Conservation (phyloP, 768 basidiomycete species). For the Asterophora lycoperdoides region DNA sequence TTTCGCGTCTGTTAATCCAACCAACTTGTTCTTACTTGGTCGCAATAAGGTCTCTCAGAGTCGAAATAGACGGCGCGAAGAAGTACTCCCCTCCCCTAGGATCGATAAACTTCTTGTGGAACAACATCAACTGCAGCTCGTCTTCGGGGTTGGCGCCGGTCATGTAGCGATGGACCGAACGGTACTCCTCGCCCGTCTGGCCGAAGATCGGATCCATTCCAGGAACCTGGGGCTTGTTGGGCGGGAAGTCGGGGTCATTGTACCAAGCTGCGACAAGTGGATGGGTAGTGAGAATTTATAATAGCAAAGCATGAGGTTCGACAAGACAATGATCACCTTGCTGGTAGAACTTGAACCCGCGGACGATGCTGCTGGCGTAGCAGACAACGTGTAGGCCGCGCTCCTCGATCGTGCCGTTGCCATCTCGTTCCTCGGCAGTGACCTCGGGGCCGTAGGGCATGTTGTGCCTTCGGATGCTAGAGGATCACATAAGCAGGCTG, state of each 20-base stretch:
- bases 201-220: conserved; percentile 17
- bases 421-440: conserved; percentile 4
- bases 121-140: conserved; percentile 6
- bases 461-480: conserved; percentile 10
- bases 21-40: not conserved
- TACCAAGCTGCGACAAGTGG: conserved; percentile 5
- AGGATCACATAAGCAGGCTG: not conserved
- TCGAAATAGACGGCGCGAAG: conserved; percentile 21
- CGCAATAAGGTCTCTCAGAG: conserved; percentile 9
- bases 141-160: conserved; percentile 9
- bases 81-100: conserved; percentile 24
- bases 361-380: conserved; percentile 16
- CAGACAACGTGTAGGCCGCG: conserved; percentile 16
- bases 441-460: conserved; percentile 13
- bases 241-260: conserved; percentile 13
- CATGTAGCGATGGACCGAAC: conserved; percentile 8
- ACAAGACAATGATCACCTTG: conserved; percentile 2
- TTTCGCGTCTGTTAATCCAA: too few species aligned
- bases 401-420: conserved; percentile 1
- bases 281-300: not conserved
- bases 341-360: conserved; percentile 15
- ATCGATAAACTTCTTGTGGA: conserved; percentile 11
- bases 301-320: not conserved
- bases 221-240: conserved; percentile 11
- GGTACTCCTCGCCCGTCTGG: conserved; percentile 8